Conservation (phyloP, 176 grass and related monocot genomes). For the Oryza rufipogon region DNA sequence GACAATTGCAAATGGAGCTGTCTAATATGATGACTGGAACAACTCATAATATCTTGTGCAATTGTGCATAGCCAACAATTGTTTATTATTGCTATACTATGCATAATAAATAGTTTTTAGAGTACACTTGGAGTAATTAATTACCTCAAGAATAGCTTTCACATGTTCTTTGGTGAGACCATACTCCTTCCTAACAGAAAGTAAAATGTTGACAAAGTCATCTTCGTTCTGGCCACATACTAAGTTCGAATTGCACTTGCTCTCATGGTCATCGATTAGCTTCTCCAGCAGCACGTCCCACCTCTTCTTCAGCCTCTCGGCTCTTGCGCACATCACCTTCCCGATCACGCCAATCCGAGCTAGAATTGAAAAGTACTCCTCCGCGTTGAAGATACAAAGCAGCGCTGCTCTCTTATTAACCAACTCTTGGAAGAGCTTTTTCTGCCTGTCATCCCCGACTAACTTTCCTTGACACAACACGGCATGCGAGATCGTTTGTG, state of each 20-base stretch:
- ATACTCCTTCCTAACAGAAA: slow-evolving; percentile 32
- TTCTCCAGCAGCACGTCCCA: slow-evolving; percentile 47
- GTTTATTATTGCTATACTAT: too few relatives aligned
- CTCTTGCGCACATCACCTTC: slow-evolving; percentile 6
- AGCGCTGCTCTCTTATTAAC: background rate
- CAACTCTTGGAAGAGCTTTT: slow-evolving; percentile 6
- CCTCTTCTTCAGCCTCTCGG: background rate
- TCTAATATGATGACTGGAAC: too few relatives aligned
- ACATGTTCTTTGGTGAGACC: slow-evolving; percentile 12
- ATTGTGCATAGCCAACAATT: too few relatives aligned
- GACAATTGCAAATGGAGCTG: too few relatives aligned
- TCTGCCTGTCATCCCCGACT: background rate
- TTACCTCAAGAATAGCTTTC: slow-evolving; percentile 46
- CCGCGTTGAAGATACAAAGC: background rate
- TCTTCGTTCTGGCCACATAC: background rate
- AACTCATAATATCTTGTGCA: too few relatives aligned
- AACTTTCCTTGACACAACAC: slow-evolving; percentile 39
- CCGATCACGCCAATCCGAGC: slow-evolving; percentile 21
- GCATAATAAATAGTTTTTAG: too few relatives aligned
- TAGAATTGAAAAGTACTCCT: slow-evolving; percentile 45
- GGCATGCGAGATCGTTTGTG: slow-evolving; percentile 39
- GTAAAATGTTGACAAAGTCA: slow-evolving; percentile 41
- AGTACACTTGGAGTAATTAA: too few relatives aligned
- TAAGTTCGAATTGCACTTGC: too few relatives aligned
- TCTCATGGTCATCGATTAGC: slow-evolving; percentile 40